Base-by-base conservation (phyloP, 2,329 filamentous ascomycete species). In the Trichoderma cornu-damae region DNA sequence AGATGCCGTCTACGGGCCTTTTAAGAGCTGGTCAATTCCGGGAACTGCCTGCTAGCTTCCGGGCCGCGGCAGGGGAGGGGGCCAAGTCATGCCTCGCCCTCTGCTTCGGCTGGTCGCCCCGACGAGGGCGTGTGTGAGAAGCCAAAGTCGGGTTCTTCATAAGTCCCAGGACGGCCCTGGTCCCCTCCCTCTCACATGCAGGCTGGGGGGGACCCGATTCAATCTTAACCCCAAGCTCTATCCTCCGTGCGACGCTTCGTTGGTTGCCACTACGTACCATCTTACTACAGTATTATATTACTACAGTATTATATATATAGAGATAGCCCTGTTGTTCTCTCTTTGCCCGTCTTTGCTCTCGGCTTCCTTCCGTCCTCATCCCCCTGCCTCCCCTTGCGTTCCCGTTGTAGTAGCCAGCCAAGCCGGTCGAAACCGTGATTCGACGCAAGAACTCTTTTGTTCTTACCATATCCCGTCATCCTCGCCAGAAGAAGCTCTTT, bases 1-100 rank as follows among this genome's bases (percentile, higher is more conserved):
- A 61, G 62, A 48, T n/a, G 32, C 12, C 26, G 16, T 48, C 49
- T 53, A 59, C 35, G 58, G 47, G 43, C 52, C 18, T n/a, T 53
- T 48, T 37, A n/a, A 12, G 34, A 38, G 20, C 34, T 40, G 24
- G 16, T n/a, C 51, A 47, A 2, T 22, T 28, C 43, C 34, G 14
- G 12, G 18, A 54, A 47, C 22, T 34, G n/a, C 1, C n/a, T 48
- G 38, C 37, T 57, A 37, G 50, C 20, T 46, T 46, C 26, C 42
- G 26, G 14, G 42, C 24, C 16, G 42, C 37, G 50, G 3, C 40
- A 44, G 30, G 40, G 50, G n/a, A n/a, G n/a, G n/a, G n/a, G n/a
- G n/a, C n/a, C n/a, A 53, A 20, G 50, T 42, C 55, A 49, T 49
- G 56, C 48, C 8, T 18, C n/a, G n/a, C n/a, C n/a, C 42, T 42